Percentiles rank a stretch among this genome's conserved stretches.
These are phyloP conservation scores for Cadophora sp. DNA, from an alignment of 2,329 filamentous ascomycete genomes.

Conservation along the genomic window DNA sequence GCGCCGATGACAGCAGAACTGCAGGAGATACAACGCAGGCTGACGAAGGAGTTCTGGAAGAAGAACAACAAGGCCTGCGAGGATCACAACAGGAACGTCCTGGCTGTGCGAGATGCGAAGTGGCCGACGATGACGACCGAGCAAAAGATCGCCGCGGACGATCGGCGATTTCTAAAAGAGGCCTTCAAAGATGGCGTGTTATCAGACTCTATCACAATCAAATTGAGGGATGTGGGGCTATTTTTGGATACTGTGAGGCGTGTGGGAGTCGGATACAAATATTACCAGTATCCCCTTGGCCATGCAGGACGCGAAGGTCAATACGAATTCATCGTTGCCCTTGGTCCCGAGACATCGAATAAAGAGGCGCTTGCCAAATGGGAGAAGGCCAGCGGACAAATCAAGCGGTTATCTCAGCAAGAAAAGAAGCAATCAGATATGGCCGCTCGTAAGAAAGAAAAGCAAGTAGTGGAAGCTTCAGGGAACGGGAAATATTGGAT, in stretches of 20 bases:
- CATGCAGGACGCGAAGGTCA: background rate
- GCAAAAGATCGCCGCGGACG: background rate
- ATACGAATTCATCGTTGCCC: background rate
- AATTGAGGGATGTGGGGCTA: background rate
- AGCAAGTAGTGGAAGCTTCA: background rate
- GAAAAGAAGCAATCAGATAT: background rate
- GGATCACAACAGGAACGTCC: background rate
- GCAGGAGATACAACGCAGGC: background rate
- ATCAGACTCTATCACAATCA: background rate
- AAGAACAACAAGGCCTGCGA: constrained; percentile 8
- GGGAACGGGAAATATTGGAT: background rate
- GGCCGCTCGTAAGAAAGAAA: background rate
- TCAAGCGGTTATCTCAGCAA: background rate
- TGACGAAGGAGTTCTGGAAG: background rate
- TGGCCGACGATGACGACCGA: background rate
- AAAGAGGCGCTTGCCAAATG: constrained; percentile 3
- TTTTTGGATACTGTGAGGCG: background rate
- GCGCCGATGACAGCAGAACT: background rate
- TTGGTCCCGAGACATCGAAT: background rate
- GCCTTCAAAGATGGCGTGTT: background rate
- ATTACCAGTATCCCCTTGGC: background rate
- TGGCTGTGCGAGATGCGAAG: background rate
- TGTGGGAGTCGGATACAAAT: background rate
- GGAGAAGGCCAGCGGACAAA: background rate
- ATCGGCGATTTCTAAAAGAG: background rate